Evolutionary conservation across 1,139 yeast species (phyloP).

Genomic region (Yamadazyma spencermartinsiae): DNA sequence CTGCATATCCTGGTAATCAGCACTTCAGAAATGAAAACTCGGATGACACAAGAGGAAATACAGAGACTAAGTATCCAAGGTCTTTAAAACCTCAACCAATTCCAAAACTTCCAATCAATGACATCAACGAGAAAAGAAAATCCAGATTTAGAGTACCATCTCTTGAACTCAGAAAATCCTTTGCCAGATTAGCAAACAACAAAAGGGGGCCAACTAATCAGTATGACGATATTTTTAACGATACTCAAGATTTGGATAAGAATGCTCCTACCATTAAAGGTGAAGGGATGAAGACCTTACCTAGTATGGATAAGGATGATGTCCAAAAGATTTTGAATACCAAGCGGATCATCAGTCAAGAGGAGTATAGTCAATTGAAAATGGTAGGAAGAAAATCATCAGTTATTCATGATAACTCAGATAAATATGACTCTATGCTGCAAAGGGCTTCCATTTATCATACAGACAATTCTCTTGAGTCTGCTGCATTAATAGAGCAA

Average conservation of each 20-base stretch:
- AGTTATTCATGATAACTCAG: conserved; percentile 30
- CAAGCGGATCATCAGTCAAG: conserved; percentile 42
- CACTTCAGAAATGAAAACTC: conserved; percentile 4
- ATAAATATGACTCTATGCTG: conserved; percentile 32
- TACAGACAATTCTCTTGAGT: conserved; percentile 30
- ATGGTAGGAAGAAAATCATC: conserved; percentile 33
- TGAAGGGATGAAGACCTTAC: conserved; percentile 45
- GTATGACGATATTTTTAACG: conserved; percentile 47
- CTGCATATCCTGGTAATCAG: no score
- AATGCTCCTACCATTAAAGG: conserved; percentile 38
- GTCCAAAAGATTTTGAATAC: conserved; percentile 42
- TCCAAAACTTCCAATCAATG: conserved; percentile 11
- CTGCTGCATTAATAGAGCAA: conserved; percentile 19
- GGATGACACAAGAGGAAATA: conserved; percentile 4
- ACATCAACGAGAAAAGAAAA: conserved; percentile 13
- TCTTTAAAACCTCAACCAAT: conserved; percentile 11
- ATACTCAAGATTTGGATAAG: conserved; percentile 16
- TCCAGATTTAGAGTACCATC: conserved; percentile 47
- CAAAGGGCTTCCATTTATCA: conserved; percentile 43
- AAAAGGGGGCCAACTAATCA: conserved; percentile 32
- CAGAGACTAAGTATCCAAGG: conserved; percentile 7
- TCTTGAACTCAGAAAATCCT: conserved; percentile 41
- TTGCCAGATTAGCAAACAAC: conserved; percentile 24
- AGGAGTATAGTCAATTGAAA: conserved; percentile 42
- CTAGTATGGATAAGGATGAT: conserved; percentile 52